phyloP scores from a whole-genome alignment of 306 rosid species.

The Inga oerstediana region DNA sequence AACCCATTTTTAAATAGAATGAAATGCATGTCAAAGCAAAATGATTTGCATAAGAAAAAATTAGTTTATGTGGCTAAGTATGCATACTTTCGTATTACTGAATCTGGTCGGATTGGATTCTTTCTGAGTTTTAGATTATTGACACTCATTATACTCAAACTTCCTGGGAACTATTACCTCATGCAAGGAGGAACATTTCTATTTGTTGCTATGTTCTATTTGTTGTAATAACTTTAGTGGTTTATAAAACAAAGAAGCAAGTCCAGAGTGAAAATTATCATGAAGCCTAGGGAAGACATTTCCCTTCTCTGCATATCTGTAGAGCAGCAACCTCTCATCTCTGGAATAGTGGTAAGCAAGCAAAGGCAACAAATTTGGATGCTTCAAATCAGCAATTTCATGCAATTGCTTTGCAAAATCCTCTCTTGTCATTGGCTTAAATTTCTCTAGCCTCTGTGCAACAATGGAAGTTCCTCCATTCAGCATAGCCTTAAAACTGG shows the following conservation, averaged over 20 bases:
- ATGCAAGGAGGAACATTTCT: neutral
- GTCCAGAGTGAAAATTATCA: constrained; percentile 44
- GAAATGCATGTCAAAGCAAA: neutral
- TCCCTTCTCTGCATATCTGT: constrained; percentile 57
- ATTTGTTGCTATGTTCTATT: neutral
- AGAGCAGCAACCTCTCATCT: constrained; percentile 70
- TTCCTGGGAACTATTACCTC: neutral
- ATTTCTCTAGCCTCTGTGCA: constrained; percentile 69
- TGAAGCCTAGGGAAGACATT: constrained; percentile 63
- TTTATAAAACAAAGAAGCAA: neutral
- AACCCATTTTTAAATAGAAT: too few relatives aligned
- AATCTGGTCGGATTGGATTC: neutral
- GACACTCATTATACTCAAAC: neutral
- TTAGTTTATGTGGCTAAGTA: too few relatives aligned
- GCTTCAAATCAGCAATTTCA: constrained; percentile 50
- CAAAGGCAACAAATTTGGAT: constrained; percentile 68
- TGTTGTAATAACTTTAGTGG: neutral
- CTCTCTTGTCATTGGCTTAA: constrained; percentile 58
- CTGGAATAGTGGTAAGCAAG: constrained; percentile 62
- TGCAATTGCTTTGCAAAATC: constrained; percentile 56
- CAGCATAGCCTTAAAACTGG: constrained; percentile 71
- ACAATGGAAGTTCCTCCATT: constrained; percentile 52
- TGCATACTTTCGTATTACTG: neutral
- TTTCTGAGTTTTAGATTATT: neutral
- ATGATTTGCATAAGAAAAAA: neutral